Percentiles rank a stretch among this genome's conserved stretches.
Conservation (phyloP, 2,329 filamentous ascomycete genomes). For the Monilinia fructicola region DNA sequence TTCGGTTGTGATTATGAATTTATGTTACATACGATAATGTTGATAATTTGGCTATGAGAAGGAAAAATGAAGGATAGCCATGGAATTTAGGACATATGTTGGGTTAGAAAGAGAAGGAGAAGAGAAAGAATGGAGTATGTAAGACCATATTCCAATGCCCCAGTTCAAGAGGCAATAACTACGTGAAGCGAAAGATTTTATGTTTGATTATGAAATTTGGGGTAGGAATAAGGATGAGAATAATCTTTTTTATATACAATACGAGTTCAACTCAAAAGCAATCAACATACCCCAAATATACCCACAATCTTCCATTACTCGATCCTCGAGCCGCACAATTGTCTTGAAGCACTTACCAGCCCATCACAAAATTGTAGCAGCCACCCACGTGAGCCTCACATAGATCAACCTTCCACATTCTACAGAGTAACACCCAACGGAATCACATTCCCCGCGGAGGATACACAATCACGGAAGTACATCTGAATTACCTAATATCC, state of each 20-base stretch:
- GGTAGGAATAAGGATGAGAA: neutral
- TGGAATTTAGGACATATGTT: neutral
- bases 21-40: neutral
- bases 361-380: too few species aligned
- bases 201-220: too few species aligned
- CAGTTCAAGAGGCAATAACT: neutral
- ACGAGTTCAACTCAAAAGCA: neutral
- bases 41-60: neutral
- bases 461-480: neutral
- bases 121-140: neutral
- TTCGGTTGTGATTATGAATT: neutral
- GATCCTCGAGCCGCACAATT: too few species aligned
- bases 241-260: neutral
- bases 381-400: too few species aligned
- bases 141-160: neutral
- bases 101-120: neutral
- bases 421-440: neutral
- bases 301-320: neutral
- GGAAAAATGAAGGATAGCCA: neutral
- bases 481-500: too few species aligned
- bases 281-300: neutral
- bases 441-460: constrained; percentile 7
- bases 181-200: neutral
- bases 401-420: too few species aligned
- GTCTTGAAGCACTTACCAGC: too few species aligned